These are phyloP conservation scores for Dicorynia guianensis DNA, from an alignment of 306 rosid genomes.

Conservation along the genomic window DNA sequence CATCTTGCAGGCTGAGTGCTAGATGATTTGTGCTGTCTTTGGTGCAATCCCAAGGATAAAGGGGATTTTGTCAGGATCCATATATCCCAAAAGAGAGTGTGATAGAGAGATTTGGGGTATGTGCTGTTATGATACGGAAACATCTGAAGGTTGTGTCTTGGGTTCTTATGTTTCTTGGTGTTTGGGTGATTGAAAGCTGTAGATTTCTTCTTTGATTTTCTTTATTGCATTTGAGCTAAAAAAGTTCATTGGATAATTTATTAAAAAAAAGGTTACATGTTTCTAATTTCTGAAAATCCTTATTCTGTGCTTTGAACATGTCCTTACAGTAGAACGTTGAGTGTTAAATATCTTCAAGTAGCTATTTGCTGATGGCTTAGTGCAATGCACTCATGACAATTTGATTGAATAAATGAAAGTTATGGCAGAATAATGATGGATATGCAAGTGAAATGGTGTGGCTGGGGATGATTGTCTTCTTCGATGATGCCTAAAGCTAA, in stretches of 20 bases:
- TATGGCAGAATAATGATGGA: background rate
- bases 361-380: background rate
- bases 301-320: conserved; percentile 13
- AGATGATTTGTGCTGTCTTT: conserved; percentile 7
- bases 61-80: conserved; percentile 24
- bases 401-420: background rate
- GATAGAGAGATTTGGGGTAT: conserved; percentile 5
- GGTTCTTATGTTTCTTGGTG: background rate
- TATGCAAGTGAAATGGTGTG: background rate
- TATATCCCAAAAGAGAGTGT: conserved; percentile 18
- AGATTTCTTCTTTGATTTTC: conserved; percentile 5
- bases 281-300: conserved; percentile 16
- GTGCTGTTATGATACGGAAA: background rate
- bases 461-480: background rate
- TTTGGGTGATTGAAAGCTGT: conserved; percentile 4
- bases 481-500: background rate
- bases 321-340: conserved; percentile 1
- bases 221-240: background rate
- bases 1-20: background rate
- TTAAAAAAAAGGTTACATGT: background rate
- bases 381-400: background rate
- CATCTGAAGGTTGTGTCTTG: background rate
- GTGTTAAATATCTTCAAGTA: background rate
- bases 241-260: background rate
- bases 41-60: background rate